Evolutionary conservation across 2,329 filamentous ascomycete species (phyloP), one percentile per base, ranked within the genome.

Genomic region (Penicillium polonicum): DNA sequence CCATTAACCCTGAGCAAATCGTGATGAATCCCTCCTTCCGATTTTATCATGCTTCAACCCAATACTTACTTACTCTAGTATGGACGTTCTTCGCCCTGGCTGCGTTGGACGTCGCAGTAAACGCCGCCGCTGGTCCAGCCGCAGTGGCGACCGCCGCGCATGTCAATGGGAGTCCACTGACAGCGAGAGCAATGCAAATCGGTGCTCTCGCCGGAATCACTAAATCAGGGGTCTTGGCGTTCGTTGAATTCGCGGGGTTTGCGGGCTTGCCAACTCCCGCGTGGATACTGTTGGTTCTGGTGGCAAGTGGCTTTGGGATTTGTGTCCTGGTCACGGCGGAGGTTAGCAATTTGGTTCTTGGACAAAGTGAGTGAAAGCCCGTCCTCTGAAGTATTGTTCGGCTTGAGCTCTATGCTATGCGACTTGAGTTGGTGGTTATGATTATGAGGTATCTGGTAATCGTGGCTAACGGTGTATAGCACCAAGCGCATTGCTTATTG

Each of bases 51-150:
- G 25, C 19, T 23, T 38, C 23, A 31, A 21, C 29, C 15, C 12
- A 38, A 23, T 36, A 25, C 41, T 59, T 15, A 29, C 17, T n/a
- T 19, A 15, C 12, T 38, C 4, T 43, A 63, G 61, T 63, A 48
- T 60, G 59, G 53, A 48, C 36, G 2, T 63, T 63, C 36, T 61
- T 63, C 36, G 59, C 59, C 19, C 59, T 63, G 3, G 61, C 61
- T 5, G 59, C 57, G 15, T 54, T 63, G 21, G 61, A 63, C 19
- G 43, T 63, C 15, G 61, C 59, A 45, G 56, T 39, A 29, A 63
- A 63, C 9, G 61, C 59, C 8, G 61, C 61, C 10, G 59, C 61
- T 5, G 61, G 61, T 3, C 61, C 61, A 36, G 61, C 61, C 17
- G 61, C 61, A 27, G 61, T 61, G 13, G 61, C 61, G 15, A 63